phyloP scores from a whole-genome alignment of 768 basidiomycete genomes.

The Lactarius indigo region DNA sequence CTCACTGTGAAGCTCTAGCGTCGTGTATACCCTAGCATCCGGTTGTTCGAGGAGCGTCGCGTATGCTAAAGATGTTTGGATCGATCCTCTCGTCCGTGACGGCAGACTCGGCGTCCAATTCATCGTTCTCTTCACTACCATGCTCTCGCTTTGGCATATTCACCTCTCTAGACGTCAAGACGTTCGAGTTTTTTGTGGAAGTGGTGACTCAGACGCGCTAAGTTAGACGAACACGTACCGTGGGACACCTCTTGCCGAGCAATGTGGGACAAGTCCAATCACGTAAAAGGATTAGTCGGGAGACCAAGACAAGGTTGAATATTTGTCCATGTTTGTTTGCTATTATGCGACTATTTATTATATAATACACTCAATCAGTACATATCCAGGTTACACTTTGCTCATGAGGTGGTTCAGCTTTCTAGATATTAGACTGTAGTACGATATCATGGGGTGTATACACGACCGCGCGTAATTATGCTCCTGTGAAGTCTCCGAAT shows the following conservation, averaged over 20 bases:
- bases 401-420: not conserved
- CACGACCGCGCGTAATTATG: not conserved
- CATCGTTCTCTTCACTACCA: conserved; percentile 14
- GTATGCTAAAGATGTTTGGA: conserved; percentile 26
- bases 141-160: conserved; percentile 12
- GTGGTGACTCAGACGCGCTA: too few species aligned
- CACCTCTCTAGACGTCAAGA: not conserved
- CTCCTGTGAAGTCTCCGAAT: conserved; percentile 19
- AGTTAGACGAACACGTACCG: not conserved
- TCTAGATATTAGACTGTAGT: not conserved
- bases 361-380: too few species aligned
- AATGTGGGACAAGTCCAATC: not conserved
- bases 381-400: too few species aligned
- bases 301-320: not conserved
- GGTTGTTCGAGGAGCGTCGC: conserved; percentile 28
- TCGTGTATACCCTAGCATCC: conserved; percentile 28
- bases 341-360: not conserved
- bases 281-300: not conserved
- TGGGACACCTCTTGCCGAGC: not conserved
- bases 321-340: not conserved
- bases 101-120: conserved; percentile 22
- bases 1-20: conserved; percentile 29
- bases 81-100: conserved; percentile 23
- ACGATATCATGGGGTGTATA: not conserved
- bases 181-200: not conserved